Evolutionary conservation across 306 rosid genomes (phyloP), one percentile per base, ranked within the genome.

Genomic region (Vigna nakashimae): DNA sequence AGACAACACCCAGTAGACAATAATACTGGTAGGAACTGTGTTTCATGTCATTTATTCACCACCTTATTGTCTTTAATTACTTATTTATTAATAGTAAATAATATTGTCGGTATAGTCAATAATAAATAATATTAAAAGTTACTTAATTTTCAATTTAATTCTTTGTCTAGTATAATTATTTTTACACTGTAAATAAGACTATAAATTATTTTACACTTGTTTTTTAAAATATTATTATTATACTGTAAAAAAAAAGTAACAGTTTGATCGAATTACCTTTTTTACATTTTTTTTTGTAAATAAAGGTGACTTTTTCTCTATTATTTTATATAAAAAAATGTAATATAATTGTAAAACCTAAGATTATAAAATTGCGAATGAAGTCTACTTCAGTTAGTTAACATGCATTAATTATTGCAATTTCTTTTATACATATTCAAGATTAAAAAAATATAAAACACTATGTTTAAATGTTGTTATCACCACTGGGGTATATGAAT

Each of bases 101-200:
- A 42, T 66, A 6, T 43, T 66, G 71, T 66, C 71, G 34, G 18
- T 66, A 66, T 66, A 20, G 11, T 66, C 20, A 66, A 42, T 43
- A 20, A 42, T 66, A 10, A 66, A 2, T 42, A 66, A 11, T 4
- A 40, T 43, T 66, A 18, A 66, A 66, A 42, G 7, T 42, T 64
- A 64, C 22, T 17, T 36, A n/a, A 36, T 64, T 16, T 34, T 36
- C 1, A 65, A 3, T 15, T 62, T 34, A 5, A 32, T 32, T 32
- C 45, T 32, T 15, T 5, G 0, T 28, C 2, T 30, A 0, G 1
- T 60, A 6, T 12, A 24, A 1, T 58, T 58, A 12, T 53, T 53
- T 18, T 53, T 4, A 52, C 20, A 20, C 20, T 20, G 12, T 20
- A 0, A 18, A 8, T 1, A 8, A 53, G 28, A 20, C 18, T 55